Evolutionary conservation across 2,329 filamentous ascomycete species (phyloP), one percentile per base, ranked within the genome.

Genomic region (Helotiales sp.): DNA sequence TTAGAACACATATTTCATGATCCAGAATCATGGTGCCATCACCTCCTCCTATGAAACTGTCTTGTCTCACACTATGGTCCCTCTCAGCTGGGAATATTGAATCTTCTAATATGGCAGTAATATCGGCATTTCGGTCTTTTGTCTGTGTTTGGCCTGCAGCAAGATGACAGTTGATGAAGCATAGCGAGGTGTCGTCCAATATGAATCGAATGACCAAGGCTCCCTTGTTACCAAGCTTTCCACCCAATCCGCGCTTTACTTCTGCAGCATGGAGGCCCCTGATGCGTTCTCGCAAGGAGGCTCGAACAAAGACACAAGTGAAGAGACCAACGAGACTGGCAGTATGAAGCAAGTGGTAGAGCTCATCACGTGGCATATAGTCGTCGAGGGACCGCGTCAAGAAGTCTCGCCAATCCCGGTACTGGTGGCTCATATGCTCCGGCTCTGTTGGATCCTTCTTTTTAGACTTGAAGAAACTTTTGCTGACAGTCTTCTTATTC

Each of bases 401-500:
- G 71, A 96, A 93, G 71, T 98, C 92, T 69, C 91, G 85, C 95
- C 95, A 99, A 60, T 96, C 91, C 62, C 95, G 90, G 73, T 99
- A 99, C 70, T 97, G 93, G 66, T 96, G 93, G 73, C 91, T 96
- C 91, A 98, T 98, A 66, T 93, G 85, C 72, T 97, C 92, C 67
- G 90, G 87, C 51, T 91, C 89, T 1, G 88, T 85, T 10, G 78
- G 75, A 52, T 89, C 86, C 68, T 91, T 90, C 71, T 96, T 96
- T 73, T 95, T 95, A 15, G 54, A 91, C 70, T 93, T 95, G 71
- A 98, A 88, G 66, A 98, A 86, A 55, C 90, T 91, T 75, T 95
- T 97, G n/a, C 95, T 95, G 22, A 93, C 98, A 51, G 96, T 89
- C 65, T 93, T 96, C 77, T 98, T 98, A 75, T 99, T 91, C 72